phyloP scores from a whole-genome alignment of 345 rosid species.

The Eucalyptus viminalis region DNA sequence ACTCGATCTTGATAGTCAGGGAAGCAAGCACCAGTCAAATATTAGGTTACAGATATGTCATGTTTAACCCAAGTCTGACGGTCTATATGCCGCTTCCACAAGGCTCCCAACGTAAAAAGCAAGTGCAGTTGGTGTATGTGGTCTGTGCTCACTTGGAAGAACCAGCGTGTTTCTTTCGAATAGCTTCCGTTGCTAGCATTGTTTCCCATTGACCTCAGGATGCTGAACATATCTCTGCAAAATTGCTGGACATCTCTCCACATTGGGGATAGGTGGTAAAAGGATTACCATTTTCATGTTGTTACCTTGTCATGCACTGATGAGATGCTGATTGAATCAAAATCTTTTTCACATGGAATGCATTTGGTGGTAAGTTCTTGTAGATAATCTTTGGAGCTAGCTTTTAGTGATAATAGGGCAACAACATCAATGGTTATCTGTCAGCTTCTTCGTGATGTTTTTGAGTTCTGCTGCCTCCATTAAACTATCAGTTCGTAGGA shows the following conservation, averaged over 20 bases:
- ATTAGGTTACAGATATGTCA: not conserved
- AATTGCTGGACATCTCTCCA: not conserved
- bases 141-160: not conserved
- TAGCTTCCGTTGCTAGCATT: not conserved
- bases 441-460: not conserved
- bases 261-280: not conserved
- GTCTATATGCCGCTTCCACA: not conserved
- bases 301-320: not conserved
- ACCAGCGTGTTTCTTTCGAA: not conserved
- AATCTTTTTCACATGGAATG: accelerated
- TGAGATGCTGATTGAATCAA: not conserved
- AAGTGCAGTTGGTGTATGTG: not conserved
- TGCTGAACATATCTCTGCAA: not conserved
- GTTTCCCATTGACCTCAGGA: not conserved
- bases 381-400: not conserved
- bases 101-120: not conserved
- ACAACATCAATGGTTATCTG: not conserved
- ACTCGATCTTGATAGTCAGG: not conserved
- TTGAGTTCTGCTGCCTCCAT: not conserved
- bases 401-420: not conserved
- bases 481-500: not conserved
- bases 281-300: not conserved
- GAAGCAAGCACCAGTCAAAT: not conserved
- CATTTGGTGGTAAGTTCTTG: not conserved
- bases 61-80: not conserved